A percentile compares a stretch with the other conserved stretches of the same genome.
These are phyloP conservation scores for Blastobotrys raffinosifermentans DNA, from an alignment of 1,139 yeast species.

Conservation along the genomic window DNA sequence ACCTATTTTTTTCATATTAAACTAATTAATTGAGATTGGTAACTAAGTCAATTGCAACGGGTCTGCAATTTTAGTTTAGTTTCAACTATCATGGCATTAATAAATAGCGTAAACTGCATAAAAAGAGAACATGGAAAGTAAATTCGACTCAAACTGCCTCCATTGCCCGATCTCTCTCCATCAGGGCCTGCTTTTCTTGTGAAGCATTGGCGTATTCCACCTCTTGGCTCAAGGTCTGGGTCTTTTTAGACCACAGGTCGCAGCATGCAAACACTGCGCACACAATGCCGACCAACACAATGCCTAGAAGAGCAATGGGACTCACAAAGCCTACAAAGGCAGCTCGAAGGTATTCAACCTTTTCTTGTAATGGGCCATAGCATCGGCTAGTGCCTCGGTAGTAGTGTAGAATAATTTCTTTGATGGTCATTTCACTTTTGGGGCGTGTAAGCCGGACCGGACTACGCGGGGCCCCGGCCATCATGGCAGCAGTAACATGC, in stretches of 20 bases:
- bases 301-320: constrained; percentile 22
- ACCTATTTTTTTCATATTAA: too few species aligned
- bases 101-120: too few species aligned
- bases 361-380: constrained; percentile 15
- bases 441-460: not conserved
- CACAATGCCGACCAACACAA: constrained; percentile 16
- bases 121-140: too few species aligned
- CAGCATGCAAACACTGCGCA: constrained; percentile 18
- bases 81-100: too few species aligned
- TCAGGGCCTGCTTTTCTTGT: too few species aligned
- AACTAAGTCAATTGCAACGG: too few species aligned
- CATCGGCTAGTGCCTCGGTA: constrained; percentile 18
- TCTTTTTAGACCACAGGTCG: constrained; percentile 6
- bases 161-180: too few species aligned
- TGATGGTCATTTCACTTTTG: constrained; percentile 1
- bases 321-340: constrained; percentile 21
- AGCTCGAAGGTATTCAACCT: constrained; percentile 17
- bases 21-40: too few species aligned
- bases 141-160: too few species aligned
- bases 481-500: not conserved
- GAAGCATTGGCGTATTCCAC: too few species aligned
- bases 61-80: too few species aligned
- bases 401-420: constrained; percentile 16
- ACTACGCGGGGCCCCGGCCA: not conserved
- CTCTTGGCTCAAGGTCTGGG: too few species aligned